Base-by-base conservation (phyloP, 768 basidiomycete genomes). In the Cantharellus anzutake region DNA sequence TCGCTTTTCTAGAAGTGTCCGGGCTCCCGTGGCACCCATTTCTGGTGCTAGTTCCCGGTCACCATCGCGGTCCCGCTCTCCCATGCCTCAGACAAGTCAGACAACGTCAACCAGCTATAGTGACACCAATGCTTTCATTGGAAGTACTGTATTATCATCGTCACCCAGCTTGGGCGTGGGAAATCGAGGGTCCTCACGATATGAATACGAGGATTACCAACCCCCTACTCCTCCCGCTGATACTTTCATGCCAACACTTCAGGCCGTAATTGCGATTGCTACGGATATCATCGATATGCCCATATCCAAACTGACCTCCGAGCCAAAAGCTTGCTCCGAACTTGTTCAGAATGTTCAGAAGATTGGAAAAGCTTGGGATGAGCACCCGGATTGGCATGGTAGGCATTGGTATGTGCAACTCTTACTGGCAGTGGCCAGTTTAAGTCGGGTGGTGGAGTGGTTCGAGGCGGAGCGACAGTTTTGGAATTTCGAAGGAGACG, bases 381-480 rank as follows among this genome's bases (percentile, higher is more conserved):
- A 94, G 57, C 89, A 97, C 71, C 89, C 92, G 29, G 92, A 97
- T 69, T 97, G 93, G 87, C 90, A 92, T 65, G 93, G 96, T 35
- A 78, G 94, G 60, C 90, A 86, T 61, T 99, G 94, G 96, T 98
- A 97, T 71, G 92, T 97, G 58, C 92, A 94, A 68, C 84, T 97
- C 37, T 77, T 98, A 3, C 82, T 97, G 56, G 94, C 96, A 29
- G 84, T 98, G 55, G 96, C 96, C 40, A 91, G 89, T 66, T 81
- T 99, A 63, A 88, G 85, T 70, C 85, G 94, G 60, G 96, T 98
- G 38, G 85, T 97, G 63, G 96, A 97, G 68, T 99, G 96, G 94
- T 97, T 92, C 91, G 93, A 96, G 71, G 96, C 96, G 5, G 94
- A 98, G 74, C 93, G 93, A 67, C 90, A 93, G 65, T 99, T 99